A percentile compares a stretch with the other conserved stretches of the same genome.
Conservation (phyloP, 768 basidiomycete genomes). For the Pholiota microspora region DNA sequence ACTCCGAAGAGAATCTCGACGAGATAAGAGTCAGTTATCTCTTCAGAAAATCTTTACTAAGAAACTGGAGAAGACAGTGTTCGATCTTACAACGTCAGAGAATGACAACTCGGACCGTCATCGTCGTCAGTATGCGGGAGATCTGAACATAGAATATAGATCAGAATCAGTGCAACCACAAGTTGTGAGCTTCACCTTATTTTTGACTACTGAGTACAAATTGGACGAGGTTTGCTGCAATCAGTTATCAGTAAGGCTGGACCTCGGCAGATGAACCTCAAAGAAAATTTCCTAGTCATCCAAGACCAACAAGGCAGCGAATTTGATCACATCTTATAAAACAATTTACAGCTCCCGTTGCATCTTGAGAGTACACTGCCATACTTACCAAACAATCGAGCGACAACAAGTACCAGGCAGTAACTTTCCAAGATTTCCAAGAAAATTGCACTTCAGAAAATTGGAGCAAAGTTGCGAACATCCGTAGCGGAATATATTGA, state of each 20-base stretch:
- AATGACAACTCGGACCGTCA: not conserved
- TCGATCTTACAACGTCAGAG: not conserved
- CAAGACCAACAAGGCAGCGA: too few relatives aligned
- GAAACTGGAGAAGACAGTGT: not conserved
- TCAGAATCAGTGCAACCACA: not conserved
- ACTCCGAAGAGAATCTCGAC: not conserved
- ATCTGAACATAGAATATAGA: not conserved
- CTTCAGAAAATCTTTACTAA: not conserved
- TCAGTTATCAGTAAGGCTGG: too few relatives aligned
- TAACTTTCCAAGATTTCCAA: too few relatives aligned
- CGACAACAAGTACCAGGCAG: too few relatives aligned
- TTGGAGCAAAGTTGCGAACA: not conserved
- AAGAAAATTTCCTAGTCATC: too few relatives aligned
- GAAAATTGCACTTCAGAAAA: too few relatives aligned
- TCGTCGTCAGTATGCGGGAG: not conserved
- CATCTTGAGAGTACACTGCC: too few relatives aligned
- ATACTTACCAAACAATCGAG: too few relatives aligned
- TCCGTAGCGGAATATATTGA: not conserved
- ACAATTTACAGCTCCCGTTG: not conserved
- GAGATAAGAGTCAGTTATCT: not conserved
- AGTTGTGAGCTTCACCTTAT: not conserved
- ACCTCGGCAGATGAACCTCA: too few relatives aligned
- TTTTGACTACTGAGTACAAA: not conserved
- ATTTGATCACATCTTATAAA: too few relatives aligned
- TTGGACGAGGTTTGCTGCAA: too few relatives aligned